phyloP scores from a whole-genome alignment of 2,329 filamentous ascomycete species.

The Fusarium devonianum region DNA sequence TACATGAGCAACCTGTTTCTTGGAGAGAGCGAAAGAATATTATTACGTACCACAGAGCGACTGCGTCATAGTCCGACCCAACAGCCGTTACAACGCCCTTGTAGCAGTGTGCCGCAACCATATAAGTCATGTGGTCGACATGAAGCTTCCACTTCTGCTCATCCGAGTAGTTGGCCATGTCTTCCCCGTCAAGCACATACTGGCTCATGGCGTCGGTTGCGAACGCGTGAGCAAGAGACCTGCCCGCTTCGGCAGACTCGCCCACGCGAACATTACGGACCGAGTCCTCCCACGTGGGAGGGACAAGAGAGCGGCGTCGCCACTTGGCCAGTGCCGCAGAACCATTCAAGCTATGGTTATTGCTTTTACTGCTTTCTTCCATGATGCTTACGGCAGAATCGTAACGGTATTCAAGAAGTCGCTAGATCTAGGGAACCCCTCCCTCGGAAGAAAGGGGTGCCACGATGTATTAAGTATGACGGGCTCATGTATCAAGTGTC shows the following conservation, averaged over 20 bases:
- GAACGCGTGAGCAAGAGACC: constrained; percentile 79
- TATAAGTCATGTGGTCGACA: constrained; percentile 77
- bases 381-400: constrained; percentile 47
- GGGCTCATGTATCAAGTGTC: constrained; percentile 15
- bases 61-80: constrained; percentile 77
- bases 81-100: constrained; percentile 77
- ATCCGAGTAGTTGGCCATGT: constrained; percentile 67
- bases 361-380: constrained; percentile 49
- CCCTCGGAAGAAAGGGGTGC: constrained; percentile 27
- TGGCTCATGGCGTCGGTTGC: constrained; percentile 74
- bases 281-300: constrained; percentile 59
- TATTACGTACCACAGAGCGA: constrained; percentile 75
- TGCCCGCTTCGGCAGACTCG: constrained; percentile 75
- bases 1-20: no score
- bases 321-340: constrained; percentile 41
- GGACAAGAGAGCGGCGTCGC: constrained; percentile 56
- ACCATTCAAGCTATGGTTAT: constrained; percentile 18
- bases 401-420: constrained; percentile 29
- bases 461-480: constrained; percentile 35
- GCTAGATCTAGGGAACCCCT: constrained; percentile 35
- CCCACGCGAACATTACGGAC: constrained; percentile 69
- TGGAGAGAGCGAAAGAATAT: not conserved
- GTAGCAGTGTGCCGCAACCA: constrained; percentile 77
- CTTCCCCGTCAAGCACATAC: constrained; percentile 78
- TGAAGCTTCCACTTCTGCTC: constrained; percentile 80